Evolutionary conservation across 495 filamentous ascomycete genomes (phyloP), one percentile per base, ranked within the genome.

Genomic region (Pyronema domesticum): DNA sequence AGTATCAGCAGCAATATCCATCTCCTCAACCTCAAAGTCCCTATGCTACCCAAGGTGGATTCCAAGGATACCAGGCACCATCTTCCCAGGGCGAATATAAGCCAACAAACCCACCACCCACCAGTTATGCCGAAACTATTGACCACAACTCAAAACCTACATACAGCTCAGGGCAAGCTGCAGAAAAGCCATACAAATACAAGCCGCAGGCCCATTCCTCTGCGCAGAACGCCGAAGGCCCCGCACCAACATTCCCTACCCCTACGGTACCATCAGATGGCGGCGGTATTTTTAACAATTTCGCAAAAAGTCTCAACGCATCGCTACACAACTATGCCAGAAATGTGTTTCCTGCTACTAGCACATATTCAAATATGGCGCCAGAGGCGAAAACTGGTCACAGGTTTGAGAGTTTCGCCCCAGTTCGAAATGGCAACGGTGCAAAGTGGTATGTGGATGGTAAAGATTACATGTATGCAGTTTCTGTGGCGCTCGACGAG

Each of bases 381-480:
- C 33, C 46, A 4, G 59, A 58, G 10, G 45, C 46, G 8, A 36
- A 54, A 3, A 66, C 74, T 40, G 71, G 78, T 48, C 74, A 89
- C 58, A 78, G 87, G 36, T 94, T 81, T 68, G 76, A 79, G 39
- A 93, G 85, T 58, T 95, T 95, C 69, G 83, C 84, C 1, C 82
- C 85, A 5, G 69, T 76, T 11, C 70, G 79, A 23, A 70, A 75
- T 47, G 73, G 74, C 11, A 84, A 85, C 57, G 74, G 80, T 51
- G 74, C 74, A 37, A 95, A 96, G 69, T 94, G 87, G 86, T 91
- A 85, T 72, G 86, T 95, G 18, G 89, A 96, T 68, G 89, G 85
- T 2, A 89, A 85, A 63, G 80, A 80, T 0, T 96, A 96, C 63
- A 86, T 96, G 71, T 88, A 80, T 75, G 89, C 89, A 13, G 85